Evolutionary conservation across 306 rosid species (phyloP).

Genomic region (Styphnolobium japonicum): DNA sequence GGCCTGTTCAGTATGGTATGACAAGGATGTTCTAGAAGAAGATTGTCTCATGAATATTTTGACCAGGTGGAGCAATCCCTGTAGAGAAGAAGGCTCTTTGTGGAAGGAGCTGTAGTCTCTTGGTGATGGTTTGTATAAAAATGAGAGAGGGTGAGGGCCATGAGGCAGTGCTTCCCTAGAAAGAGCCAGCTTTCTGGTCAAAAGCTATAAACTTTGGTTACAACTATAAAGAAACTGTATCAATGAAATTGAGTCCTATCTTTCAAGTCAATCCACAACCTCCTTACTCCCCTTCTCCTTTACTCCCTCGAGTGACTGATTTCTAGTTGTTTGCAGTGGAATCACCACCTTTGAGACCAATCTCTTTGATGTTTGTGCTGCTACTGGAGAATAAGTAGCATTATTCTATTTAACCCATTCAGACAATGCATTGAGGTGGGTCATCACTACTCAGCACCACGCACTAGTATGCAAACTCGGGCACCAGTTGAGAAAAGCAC

Average conservation of each 20-base stretch:
- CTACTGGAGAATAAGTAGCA: no score
- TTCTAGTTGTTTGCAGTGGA: background rate
- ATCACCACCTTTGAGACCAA: no score
- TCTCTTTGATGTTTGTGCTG: no score
- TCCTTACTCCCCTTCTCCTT: background rate
- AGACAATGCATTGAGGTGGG: no score
- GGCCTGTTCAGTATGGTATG: slow-evolving; percentile 73
- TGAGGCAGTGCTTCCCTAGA: slow-evolving; percentile 16
- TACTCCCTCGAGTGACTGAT: no score
- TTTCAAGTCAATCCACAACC: slow-evolving; percentile 7
- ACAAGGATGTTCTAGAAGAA: slow-evolving; percentile 61
- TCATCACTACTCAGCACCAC: no score
- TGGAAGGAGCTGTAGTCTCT: slow-evolving; percentile 5
- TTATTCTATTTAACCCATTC: no score
- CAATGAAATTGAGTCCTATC: slow-evolving; percentile 19
- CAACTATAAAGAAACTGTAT: slow-evolving; percentile 20
- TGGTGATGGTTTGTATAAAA: slow-evolving; percentile 30
- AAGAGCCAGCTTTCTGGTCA: slow-evolving; percentile 28
- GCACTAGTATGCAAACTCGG: no score
- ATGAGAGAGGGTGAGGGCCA: slow-evolving; percentile 14
- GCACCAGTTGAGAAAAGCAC: no score
- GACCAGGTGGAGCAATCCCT: slow-evolving; percentile 13
- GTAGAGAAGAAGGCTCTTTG: slow-evolving; percentile 15
- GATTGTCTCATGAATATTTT: background rate
- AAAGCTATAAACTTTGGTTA: slow-evolving; percentile 24